These are phyloP conservation scores for Otatea glauca DNA, from an alignment of 176 grass and related monocot genomes.

Conservation along the genomic window DNA sequence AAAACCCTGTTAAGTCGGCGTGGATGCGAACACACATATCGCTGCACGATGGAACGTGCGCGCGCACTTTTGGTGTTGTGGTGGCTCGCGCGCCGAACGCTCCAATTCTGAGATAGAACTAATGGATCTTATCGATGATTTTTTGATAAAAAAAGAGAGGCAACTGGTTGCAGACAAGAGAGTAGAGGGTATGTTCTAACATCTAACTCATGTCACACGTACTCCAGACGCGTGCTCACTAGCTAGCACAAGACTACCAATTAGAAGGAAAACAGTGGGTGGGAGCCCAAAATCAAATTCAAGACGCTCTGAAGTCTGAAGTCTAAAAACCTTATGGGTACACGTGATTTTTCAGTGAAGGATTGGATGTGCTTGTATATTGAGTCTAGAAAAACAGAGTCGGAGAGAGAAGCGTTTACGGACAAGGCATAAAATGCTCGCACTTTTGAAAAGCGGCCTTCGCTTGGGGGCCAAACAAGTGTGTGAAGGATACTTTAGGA, in stretches of 20 bases:
- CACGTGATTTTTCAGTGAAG: neutral
- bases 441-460: slow-evolving; percentile 4
- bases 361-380: neutral
- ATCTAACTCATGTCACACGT: neutral
- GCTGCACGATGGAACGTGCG: slow-evolving; percentile 1
- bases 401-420: neutral
- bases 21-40: neutral
- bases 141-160: neutral
- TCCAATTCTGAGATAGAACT: neutral
- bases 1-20: neutral
- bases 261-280: no score
- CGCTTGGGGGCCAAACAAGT: neutral
- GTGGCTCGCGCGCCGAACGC: neutral
- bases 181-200: neutral
- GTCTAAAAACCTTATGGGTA: neutral
- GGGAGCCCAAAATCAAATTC: neutral
- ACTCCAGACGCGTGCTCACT: neutral
- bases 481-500: neutral
- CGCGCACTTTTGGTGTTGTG: neutral
- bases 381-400: no score
- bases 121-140: neutral
- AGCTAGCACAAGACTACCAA: neutral
- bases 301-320: neutral
- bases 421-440: neutral
- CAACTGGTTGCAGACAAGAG: neutral